Percentiles rank a stretch among this genome's conserved stretches.
phyloP scores from a whole-genome alignment of 495 filamentous ascomycete species.

The Hypoxylon fragiforme region DNA sequence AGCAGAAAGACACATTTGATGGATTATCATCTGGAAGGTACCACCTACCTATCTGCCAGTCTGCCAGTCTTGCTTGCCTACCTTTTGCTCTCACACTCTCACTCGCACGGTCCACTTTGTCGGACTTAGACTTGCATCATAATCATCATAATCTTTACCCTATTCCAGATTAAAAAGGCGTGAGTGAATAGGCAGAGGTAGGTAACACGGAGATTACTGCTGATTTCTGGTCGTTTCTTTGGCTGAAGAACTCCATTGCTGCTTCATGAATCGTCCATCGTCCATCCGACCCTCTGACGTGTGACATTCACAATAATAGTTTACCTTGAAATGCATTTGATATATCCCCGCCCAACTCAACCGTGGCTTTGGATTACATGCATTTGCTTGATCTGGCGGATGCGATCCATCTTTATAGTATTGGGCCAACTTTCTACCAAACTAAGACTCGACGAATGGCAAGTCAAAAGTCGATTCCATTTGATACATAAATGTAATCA shows the following conservation, averaged over 20 bases:
- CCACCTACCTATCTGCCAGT: too few species aligned
- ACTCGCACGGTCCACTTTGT: slow-evolving; percentile 28
- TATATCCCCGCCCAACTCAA: slow-evolving; percentile 1
- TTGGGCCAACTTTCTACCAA: slow-evolving; percentile 17
- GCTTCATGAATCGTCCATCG: slow-evolving; percentile 6
- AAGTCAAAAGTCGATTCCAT: slow-evolving; percentile 17
- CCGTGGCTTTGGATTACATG: slow-evolving; percentile 19
- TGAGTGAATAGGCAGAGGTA: background rate
- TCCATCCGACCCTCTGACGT: background rate
- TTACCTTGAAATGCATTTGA: too few species aligned
- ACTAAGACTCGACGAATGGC: slow-evolving; percentile 20
- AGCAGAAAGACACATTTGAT: too few species aligned
- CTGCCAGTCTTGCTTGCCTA: too few species aligned
- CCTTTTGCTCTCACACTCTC: too few species aligned
- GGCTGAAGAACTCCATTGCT: slow-evolving; percentile 5
- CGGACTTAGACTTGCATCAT: slow-evolving; percentile 7
- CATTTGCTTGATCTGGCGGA: slow-evolving; percentile 12
- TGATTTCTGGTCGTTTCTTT: slow-evolving; percentile 8
- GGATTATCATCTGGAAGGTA: too few species aligned
- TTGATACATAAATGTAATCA: too few species aligned
- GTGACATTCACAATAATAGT: too few species aligned
- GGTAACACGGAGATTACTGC: slow-evolving; percentile 18
- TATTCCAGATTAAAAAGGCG: background rate
- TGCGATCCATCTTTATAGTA: slow-evolving; percentile 8
- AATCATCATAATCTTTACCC: slow-evolving; percentile 11